Conservation (phyloP, 768 basidiomycete genomes). For the Boletus tylopilopsis region DNA sequence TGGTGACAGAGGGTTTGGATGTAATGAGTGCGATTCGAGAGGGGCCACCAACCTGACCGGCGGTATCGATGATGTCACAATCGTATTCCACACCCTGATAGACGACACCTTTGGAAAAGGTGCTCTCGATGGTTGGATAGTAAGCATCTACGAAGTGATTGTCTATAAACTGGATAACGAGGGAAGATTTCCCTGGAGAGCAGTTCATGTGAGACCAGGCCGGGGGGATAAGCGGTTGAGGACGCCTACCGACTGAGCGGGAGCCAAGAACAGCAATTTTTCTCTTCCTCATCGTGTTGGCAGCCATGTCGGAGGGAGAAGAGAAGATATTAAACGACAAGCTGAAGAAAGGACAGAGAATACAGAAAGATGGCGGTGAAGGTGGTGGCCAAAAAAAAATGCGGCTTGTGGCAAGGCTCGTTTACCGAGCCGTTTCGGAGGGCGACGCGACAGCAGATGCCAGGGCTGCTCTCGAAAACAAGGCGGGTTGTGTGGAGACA, state of each 20-base stretch:
- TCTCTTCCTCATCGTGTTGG: conserved; percentile 61
- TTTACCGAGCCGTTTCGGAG: conserved; percentile 31
- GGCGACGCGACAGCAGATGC: conserved; percentile 11
- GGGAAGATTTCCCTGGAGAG: conserved; percentile 85
- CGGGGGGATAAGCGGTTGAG: not conserved
- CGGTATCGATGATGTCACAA: conserved; percentile 97
- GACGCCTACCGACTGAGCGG: conserved; percentile 76
- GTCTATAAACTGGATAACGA: conserved; percentile 91
- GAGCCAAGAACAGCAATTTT: conserved; percentile 88
- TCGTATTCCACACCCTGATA: conserved; percentile 91
- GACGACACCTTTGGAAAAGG: conserved; percentile 78
- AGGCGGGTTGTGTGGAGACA: not conserved
- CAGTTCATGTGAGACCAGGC: conserved; percentile 17
- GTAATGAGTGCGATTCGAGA: not conserved
- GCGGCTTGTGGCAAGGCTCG: conserved; percentile 24
- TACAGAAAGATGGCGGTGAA: conserved; percentile 12
- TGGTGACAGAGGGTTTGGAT: conserved; percentile 5
- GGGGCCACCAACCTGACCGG: conserved; percentile 73
- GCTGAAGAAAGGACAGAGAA: conserved; percentile 15
- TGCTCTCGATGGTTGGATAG: conserved; percentile 93
- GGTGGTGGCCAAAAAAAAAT: conserved; percentile 20
- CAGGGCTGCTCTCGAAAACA: conserved; percentile 11
- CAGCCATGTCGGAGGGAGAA: conserved; percentile 24
- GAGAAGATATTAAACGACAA: conserved; percentile 4
- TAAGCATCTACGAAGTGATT: conserved; percentile 89